Conservation (phyloP, 805 yeast species). For the Kockiozyma suomiensis region DNA sequence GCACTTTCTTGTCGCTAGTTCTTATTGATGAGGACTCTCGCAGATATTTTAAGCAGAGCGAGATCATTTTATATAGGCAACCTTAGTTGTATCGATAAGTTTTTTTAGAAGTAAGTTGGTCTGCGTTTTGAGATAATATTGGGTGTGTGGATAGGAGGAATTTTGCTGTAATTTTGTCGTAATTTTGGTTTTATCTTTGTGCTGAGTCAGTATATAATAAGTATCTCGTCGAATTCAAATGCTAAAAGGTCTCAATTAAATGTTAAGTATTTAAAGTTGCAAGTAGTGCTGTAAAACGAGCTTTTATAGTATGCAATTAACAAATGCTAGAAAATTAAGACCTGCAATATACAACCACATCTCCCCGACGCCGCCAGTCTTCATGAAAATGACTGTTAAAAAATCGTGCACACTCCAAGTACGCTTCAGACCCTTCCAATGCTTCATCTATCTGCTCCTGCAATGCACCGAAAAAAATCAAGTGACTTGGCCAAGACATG, state of each 20-base stretch:
- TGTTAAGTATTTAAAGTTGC: too few relatives aligned
- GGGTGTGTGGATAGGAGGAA: too few relatives aligned
- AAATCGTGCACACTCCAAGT: slow-evolving; percentile 48
- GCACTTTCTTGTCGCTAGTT: slow-evolving; percentile 85
- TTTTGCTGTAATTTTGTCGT: background rate
- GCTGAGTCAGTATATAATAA: too few relatives aligned
- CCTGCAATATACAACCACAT: slow-evolving; percentile 58
- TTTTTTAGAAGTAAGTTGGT: background rate
- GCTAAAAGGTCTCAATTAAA: slow-evolving; percentile 8
- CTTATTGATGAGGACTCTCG: slow-evolving; percentile 95
- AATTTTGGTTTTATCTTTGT: too few relatives aligned
- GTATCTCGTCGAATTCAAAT: too few relatives aligned
- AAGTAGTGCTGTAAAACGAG: too few relatives aligned
- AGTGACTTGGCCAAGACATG: slow-evolving; percentile 69
- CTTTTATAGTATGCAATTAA: background rate
- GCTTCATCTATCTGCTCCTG: slow-evolving; percentile 34
- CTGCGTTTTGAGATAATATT: background rate
- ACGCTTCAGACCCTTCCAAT: background rate
- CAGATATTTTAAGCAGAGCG: slow-evolving; percentile 93
- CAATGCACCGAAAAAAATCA: slow-evolving; percentile 71
- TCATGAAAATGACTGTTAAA: slow-evolving; percentile 86
- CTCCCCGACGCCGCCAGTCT: slow-evolving; percentile 80
- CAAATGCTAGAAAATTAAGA: background rate
- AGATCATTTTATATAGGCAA: slow-evolving; percentile 61
- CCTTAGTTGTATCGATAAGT: slow-evolving; percentile 11